A percentile compares a stretch with the other conserved stretches of the same genome.
These are phyloP conservation scores for Hypericum androsaemum DNA, from an alignment of 345 rosid species.

Conservation along the genomic window DNA sequence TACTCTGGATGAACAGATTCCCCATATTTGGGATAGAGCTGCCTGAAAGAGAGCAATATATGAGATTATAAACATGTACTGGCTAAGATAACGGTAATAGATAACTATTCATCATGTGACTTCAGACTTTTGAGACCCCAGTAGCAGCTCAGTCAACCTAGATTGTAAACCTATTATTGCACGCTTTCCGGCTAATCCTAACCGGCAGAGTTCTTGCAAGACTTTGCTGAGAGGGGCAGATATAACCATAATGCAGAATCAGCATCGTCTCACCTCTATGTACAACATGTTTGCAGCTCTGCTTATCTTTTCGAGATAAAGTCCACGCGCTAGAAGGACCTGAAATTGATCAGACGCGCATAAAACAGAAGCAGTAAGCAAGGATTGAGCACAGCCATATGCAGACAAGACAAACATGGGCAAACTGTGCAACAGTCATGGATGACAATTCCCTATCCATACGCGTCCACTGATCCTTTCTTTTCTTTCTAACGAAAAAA, in stretches of 20 bases:
- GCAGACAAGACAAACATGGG: neutral
- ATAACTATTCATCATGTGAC: no score
- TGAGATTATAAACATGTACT: no score
- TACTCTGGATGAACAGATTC: constrained; percentile 27
- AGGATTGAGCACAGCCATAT: neutral
- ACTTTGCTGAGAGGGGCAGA: neutral
- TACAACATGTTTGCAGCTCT: constrained; percentile 63
- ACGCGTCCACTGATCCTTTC: neutral
- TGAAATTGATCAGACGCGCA: constrained; percentile 16
- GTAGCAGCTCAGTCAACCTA: no score
- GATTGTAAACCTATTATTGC: no score
- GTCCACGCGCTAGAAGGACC: constrained; percentile 74
- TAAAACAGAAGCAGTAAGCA: constrained; percentile 7
- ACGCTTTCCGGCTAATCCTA: no score
- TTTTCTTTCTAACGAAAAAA: neutral
- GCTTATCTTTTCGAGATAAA: constrained; percentile 84
- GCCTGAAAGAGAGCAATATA: constrained; percentile 29
- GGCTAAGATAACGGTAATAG: no score
- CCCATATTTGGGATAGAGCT: constrained; percentile 59
- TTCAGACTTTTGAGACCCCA: no score
- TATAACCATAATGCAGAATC: neutral
- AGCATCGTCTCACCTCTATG: constrained; percentile 39
- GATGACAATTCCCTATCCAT: no score
- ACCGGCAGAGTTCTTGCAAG: no score
- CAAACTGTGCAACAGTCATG: no score